Conservation (phyloP, 2,329 filamentous ascomycete genomes). For the Neospermospora avenae region DNA sequence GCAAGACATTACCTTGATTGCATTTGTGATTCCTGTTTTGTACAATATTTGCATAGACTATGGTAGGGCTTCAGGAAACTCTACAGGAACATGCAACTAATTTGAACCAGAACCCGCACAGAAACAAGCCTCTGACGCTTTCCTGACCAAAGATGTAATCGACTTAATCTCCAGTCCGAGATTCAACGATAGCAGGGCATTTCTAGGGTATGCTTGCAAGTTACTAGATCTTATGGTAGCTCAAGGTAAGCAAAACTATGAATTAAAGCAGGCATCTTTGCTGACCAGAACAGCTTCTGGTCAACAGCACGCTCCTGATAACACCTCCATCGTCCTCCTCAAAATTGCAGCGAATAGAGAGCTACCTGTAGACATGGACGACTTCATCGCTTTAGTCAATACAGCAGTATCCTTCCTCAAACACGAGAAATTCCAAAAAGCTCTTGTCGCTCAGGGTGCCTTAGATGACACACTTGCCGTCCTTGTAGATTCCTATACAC, state of each 20-base stretch:
- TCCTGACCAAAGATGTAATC: constrained; percentile 49
- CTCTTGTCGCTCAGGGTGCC: constrained; percentile 39
- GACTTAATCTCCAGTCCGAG: constrained; percentile 46
- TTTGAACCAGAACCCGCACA: constrained; percentile 48
- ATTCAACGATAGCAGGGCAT: constrained; percentile 40
- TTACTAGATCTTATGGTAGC: constrained; percentile 51
- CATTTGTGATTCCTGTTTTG: constrained; percentile 57
- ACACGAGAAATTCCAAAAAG: constrained; percentile 48
- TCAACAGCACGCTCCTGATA: constrained; percentile 34
- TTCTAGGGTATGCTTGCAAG: constrained; percentile 54
- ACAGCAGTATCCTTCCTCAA: constrained; percentile 55
- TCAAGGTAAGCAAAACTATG: constrained; percentile 40
- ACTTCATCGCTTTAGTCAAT: constrained; percentile 50
- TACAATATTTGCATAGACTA: constrained; percentile 64
- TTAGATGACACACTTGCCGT: constrained; percentile 44
- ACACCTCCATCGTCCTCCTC: constrained; percentile 51
- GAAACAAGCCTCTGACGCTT: constrained; percentile 49
- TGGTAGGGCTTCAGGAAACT: constrained; percentile 41
- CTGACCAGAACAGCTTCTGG: constrained; percentile 29
- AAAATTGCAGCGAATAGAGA: constrained; percentile 43
- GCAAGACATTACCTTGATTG: constrained; percentile 42
- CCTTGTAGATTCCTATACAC: constrained; percentile 47
- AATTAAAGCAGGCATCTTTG: neutral
- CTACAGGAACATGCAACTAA: constrained; percentile 21
- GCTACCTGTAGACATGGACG: constrained; percentile 47